Base-by-base conservation (phyloP, 192 early-diverging fungal genomes). In the Dispira parvispora region DNA sequence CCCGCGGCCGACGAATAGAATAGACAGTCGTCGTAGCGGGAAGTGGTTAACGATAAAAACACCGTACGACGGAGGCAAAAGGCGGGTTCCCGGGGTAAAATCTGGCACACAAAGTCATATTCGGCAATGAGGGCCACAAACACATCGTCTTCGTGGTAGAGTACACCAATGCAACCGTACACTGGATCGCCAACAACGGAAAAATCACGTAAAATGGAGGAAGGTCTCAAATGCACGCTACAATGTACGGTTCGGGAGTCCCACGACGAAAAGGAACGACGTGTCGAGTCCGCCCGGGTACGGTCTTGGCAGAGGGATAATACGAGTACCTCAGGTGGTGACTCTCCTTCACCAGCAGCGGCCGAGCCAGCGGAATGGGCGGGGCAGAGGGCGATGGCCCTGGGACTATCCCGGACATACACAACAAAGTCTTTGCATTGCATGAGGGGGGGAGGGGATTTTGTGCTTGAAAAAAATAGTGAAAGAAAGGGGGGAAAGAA, bases 21-120 rank as follows among this genome's bases (percentile, higher is more conserved):
- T n/a, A n/a, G n/a, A n/a, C n/a, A n/a, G n/a, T n/a, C n/a, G 67
- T 97, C 91, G 63, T 88, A 90, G 21, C 80, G 75, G 52, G 76
- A 74, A 55, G 80, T 80, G 0, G 80, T 73, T 58, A 97, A 78
- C 8, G 89, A 94, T 64, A 89, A 81, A 69, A 91, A 89, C 55
- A 71, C 75, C 11, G 89, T 88, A 43, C 80, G 76, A 12, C 74
- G 66, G 32, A 97, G 82, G 20, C 83, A 80, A 67, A 84, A 89
- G 5, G 86, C 77, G 2, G 80, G 72, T 55, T 83, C 76, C 9
- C 81, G 78, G 16, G 73, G 72, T 5, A 78, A 70, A 63, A 87
- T 64, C 47, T 81, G 69, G 42, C 85, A 84, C 43, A 87, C 65
- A 23, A 71, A 76, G 43, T 74, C 62, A 65, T 84, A 86, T 46